A percentile compares a stretch with the other conserved stretches of the same genome.
Evolutionary conservation across 345 rosid genomes (phyloP).

Genomic region (Citrus sinensis): DVS_A1.0 CM039163.1:13184001-13184500

Average conservation of each 20-base stretch:
- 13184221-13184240: constrained; percentile 43
- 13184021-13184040: neutral
- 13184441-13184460: neutral
- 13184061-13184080: neutral
- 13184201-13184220: constrained; percentile 40
- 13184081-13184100: neutral
- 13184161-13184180: neutral
- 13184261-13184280: constrained; percentile 29
- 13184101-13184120: constrained; percentile 20
- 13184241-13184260: constrained; percentile 33
- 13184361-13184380: neutral
- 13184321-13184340: neutral
- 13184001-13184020: neutral
- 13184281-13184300: constrained; percentile 8
- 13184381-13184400: neutral
- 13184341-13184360: neutral
- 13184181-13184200: constrained; percentile 25
- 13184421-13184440: too few species aligned
- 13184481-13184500: too few species aligned
- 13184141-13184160: neutral
- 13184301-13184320: too few species aligned
- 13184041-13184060: neutral
- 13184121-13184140: constrained; percentile 19
- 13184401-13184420: too few species aligned
- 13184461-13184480: neutral